Evolutionary conservation across 228 moss, liverwort and hornwort genomes (phyloP), one percentile per base, ranked within the genome.

Genomic region (Sphagnum fallax): DNA sequence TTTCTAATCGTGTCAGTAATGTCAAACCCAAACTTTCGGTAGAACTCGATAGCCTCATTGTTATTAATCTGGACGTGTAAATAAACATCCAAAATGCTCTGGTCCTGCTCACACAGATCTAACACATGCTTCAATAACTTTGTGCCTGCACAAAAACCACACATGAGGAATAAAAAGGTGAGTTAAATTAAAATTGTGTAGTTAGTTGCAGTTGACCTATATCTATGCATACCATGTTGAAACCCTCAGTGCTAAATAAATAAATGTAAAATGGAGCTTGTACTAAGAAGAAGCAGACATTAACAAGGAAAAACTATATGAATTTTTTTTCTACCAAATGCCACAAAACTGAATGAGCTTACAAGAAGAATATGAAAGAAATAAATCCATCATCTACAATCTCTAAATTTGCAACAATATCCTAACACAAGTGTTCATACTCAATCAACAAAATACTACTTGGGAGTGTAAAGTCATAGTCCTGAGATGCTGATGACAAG

Each of bases 1-100:
- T 98, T 93, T 53, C 71, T 75, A 65, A 93, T 87, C 1, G 90
- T 90, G 50, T 90, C 87, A 4, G 87, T 91, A 47, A 93, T 90
- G 71, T 89, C 83, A 67, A 98, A 98, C 48, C 85, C 87, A 60
- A 88, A 93, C 68, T 82, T 88, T 73, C 75, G 80, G 63, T 93
- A 93, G 71, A 98, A 98, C 64, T 91, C 83, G 50, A 98, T 88
- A 5, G 97, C 97, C 67, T 82, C 90, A 50, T 90, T 87, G 59
- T 98, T 98, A 77, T 91, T 91, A 62, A 87, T 98, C 82, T 93
- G 93, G 58, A 98, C 97, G 73, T 98, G 97, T 67, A 98, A 80
- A 72, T 97, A 97, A 6, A 91, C 90, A 71, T 98, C 97, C 70
- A 85, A 81, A 48, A 98, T 93, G 51, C 72, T 79, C 16, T 81